A percentile compares a stretch with the other conserved stretches of the same genome.
phyloP scores from a whole-genome alignment of 345 rosid genomes.

The Passiflora organensis region DNA sequence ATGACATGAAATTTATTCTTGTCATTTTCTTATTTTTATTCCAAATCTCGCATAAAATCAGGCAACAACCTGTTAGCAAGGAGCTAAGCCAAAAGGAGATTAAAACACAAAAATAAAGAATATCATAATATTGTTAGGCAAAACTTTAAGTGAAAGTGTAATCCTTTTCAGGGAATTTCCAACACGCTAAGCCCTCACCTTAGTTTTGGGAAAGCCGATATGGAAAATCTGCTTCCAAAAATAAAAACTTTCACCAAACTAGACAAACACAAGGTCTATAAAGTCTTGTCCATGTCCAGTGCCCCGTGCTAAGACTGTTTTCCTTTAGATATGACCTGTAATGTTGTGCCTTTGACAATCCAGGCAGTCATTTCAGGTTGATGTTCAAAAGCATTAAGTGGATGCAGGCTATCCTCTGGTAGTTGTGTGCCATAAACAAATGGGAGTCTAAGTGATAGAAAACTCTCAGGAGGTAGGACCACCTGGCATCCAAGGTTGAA shows the following conservation, averaged over 20 bases:
- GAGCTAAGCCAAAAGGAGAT: constrained; percentile 3
- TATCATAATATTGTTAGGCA: not conserved
- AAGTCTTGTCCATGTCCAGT: constrained; percentile 19
- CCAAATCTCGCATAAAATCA: not conserved
- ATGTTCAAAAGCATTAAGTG: constrained; percentile 55
- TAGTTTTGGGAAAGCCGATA: constrained; percentile 5
- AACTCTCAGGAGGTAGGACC: constrained; percentile 79
- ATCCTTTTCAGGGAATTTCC: not conserved
- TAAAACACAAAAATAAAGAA: not conserved
- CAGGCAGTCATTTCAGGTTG: constrained; percentile 77
- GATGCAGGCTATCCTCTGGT: constrained; percentile 43
- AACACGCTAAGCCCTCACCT: constrained; percentile 21
- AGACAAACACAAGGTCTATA: constrained; percentile 17
- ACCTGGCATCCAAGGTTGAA: constrained; percentile 64
- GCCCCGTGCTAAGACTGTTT: constrained; percentile 23
- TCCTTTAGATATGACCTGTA: constrained; percentile 59
- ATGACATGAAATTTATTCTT: no score
- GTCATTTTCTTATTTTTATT: no score
- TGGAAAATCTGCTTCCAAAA: constrained; percentile 18
- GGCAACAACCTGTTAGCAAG: not conserved
- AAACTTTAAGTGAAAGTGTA: not conserved
- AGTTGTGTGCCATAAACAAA: constrained; percentile 68
- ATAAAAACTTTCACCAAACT: constrained; percentile 13
- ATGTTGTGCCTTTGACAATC: constrained; percentile 55
- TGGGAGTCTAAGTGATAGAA: constrained; percentile 65